A percentile compares a stretch with the other conserved stretches of the same genome.
These are phyloP conservation scores for Steccherinum ochraceum DNA, from an alignment of 768 basidiomycete species.

Conservation along the genomic window DNA sequence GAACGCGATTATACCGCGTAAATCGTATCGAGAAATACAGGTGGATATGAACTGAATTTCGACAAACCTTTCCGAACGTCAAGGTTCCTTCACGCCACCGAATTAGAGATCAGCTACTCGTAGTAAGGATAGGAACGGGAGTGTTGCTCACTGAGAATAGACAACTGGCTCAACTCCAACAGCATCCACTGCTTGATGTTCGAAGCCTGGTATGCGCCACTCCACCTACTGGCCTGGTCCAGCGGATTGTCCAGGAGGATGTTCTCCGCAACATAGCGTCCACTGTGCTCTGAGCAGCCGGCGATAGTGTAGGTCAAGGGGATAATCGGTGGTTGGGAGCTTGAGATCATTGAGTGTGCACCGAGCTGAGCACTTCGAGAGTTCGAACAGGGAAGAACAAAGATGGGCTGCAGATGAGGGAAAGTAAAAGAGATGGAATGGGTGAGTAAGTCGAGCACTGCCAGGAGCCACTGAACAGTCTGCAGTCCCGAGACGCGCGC, in stretches of 20 bases:
- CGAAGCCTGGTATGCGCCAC: constrained; percentile 52
- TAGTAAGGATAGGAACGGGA: too few species aligned
- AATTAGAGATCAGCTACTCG: constrained; percentile 2
- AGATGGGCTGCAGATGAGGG: too few species aligned
- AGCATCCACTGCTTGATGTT: constrained; percentile 66
- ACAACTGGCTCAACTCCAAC: constrained; percentile 51
- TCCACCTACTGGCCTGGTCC: constrained; percentile 72
- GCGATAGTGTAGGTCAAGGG: constrained; percentile 46
- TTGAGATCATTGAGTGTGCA: too few species aligned
- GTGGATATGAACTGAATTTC: too few species aligned
- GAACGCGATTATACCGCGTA: neutral
- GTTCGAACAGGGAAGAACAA: too few species aligned
- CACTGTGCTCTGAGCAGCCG: constrained; percentile 65
- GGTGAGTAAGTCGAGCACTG: too few species aligned
- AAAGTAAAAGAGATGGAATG: too few species aligned
- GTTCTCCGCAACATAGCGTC: constrained; percentile 61
- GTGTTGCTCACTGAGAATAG: constrained; percentile 53
- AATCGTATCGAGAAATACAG: too few species aligned
- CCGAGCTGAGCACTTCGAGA: too few species aligned
- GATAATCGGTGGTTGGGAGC: constrained; percentile 13
- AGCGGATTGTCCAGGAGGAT: constrained; percentile 57
- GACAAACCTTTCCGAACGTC: constrained; percentile 73
- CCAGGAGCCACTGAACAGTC: too few species aligned
- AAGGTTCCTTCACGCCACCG: constrained; percentile 39
- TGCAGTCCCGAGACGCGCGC: too few species aligned